phyloP scores from a whole-genome alignment of 208 protist species.

The Leishmania tarentolae region DNA sequence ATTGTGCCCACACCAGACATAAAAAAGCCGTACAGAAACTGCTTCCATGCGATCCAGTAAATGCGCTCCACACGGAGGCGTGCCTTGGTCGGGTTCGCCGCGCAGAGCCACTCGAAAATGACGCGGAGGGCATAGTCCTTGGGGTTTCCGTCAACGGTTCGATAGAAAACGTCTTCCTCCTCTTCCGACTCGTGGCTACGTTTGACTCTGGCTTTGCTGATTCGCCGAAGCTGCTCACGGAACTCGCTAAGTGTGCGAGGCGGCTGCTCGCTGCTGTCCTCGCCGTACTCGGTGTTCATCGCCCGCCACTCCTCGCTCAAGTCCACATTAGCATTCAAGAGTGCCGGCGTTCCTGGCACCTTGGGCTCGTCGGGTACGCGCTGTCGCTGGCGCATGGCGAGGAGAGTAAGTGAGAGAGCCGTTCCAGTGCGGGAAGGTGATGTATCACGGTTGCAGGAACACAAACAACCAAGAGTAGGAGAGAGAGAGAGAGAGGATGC shows the following conservation, averaged over 20 bases:
- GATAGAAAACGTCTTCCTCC: conserved; percentile 58
- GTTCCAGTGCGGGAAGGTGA: not conserved
- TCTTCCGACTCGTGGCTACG: conserved; percentile 45
- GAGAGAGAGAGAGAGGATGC: not conserved
- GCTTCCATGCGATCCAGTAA: conserved; percentile 75
- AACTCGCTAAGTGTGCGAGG: conserved; percentile 34
- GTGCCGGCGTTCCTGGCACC: not conserved
- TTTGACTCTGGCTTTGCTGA: conserved; percentile 5
- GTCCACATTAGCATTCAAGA: conserved; percentile 14
- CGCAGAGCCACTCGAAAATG: conserved; percentile 59
- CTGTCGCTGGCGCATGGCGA: not conserved
- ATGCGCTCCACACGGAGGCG: conserved; percentile 66
- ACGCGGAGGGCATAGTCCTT: conserved; percentile 26
- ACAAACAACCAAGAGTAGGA: not conserved
- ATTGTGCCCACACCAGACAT: conserved; percentile 65
- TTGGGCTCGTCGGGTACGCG: not conserved
- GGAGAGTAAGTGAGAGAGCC: not conserved
- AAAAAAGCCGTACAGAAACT: conserved; percentile 65
- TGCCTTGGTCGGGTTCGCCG: conserved; percentile 44
- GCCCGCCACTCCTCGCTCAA: conserved; percentile 24
- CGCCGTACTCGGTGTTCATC: not conserved
- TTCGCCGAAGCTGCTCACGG: conserved; percentile 16
- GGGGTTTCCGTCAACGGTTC: not conserved
- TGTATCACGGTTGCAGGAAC: not conserved
- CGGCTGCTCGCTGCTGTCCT: not conserved